Conservation (phyloP, 345 rosid genomes). For the Ricinus communis region DNA sequence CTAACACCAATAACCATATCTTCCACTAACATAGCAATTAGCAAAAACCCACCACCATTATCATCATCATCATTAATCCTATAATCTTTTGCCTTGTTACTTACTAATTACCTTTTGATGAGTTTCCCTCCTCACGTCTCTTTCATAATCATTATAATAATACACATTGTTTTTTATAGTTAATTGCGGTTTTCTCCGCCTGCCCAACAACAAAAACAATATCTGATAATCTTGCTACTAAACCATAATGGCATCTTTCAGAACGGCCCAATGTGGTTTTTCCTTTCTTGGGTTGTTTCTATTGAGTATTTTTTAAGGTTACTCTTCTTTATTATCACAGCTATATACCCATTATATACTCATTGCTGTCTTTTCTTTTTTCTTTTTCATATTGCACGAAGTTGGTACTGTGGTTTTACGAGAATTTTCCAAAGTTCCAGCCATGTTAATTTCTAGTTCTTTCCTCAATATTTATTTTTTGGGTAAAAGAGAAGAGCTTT, state of each 20-base stretch:
- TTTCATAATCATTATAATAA: constrained; percentile 7
- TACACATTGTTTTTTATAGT: not conserved
- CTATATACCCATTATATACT: not conserved
- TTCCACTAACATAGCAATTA: constrained; percentile 15
- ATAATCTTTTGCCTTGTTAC: not conserved
- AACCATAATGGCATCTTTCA: not conserved
- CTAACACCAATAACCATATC: not conserved
- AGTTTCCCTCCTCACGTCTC: constrained; percentile 2
- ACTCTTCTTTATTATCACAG: not conserved
- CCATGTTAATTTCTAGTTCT: too few species aligned
- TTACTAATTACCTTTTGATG: not conserved
- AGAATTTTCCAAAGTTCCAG: too few species aligned
- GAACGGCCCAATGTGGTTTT: not conserved
- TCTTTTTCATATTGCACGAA: not conserved
- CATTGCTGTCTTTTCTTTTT: not conserved
- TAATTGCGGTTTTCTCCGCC: constrained; percentile 18
- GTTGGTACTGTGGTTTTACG: too few species aligned
- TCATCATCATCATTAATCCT: not conserved
- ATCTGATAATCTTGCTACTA: not conserved
- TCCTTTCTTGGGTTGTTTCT: not conserved
- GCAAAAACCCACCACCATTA: constrained; percentile 3
- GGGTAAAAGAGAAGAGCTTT: too few species aligned
- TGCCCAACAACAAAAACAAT: constrained; percentile 8
- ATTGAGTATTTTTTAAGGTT: constrained; percentile 14
- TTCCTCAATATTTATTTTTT: too few species aligned